These are phyloP conservation scores for Penstemon barbatus DNA, from an alignment of 257 asterid genomes.

Conservation along the genomic window DNA sequence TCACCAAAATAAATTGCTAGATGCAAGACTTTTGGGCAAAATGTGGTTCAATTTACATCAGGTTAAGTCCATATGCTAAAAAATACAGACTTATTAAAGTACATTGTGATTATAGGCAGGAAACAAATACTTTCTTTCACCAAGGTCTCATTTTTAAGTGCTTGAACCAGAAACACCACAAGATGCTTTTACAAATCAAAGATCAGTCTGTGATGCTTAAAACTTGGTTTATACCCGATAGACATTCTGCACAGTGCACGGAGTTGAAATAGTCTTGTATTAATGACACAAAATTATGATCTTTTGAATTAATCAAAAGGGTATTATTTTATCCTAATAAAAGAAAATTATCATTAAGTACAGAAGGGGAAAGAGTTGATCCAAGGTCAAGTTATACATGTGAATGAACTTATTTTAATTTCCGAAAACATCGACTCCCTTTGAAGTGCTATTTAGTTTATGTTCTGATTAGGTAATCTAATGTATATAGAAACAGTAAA, in stretches of 20 bases:
- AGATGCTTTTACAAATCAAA: neutral
- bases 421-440: neutral
- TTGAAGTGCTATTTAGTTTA: neutral
- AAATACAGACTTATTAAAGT: neutral
- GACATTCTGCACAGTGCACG: neutral
- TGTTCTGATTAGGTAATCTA: no score
- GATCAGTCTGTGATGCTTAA: neutral
- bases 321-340: constrained; percentile 5
- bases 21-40: constrained; percentile 16
- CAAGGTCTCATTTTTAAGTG: constrained; percentile 6
- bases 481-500: neutral
- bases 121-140: neutral
- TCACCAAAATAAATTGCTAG: constrained; percentile 15
- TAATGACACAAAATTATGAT: neutral
- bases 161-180: constrained; percentile 7
- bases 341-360: neutral
- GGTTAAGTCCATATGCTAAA: constrained; percentile 6
- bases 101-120: neutral
- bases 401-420: neutral
- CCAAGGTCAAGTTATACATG: neutral
- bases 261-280: neutral
- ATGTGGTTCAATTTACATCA: constrained; percentile 10
- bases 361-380: neutral
- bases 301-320: constrained; percentile 1
- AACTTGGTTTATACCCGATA: constrained; percentile 2